Evolutionary conservation across 768 basidiomycete genomes (phyloP).

Genomic region (Boletus sensibilis): DNA sequence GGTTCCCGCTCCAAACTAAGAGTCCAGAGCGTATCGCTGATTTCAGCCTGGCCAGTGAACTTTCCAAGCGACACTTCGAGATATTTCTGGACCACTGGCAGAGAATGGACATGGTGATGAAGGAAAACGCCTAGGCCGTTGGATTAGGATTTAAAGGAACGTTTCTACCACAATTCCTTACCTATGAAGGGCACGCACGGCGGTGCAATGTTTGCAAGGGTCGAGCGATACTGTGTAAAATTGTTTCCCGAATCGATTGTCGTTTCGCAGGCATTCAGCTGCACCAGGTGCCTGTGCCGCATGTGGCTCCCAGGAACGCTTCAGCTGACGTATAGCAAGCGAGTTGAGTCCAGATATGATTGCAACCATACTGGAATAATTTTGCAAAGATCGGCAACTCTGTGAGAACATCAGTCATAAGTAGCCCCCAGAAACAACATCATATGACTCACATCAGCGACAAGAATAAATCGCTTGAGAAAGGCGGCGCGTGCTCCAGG

Average conservation of each 20-base stretch:
- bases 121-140: not conserved
- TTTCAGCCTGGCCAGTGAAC: too few relatives aligned
- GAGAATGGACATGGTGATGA: too few relatives aligned
- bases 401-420: not conserved
- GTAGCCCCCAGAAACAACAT: not conserved
- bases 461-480: constrained; percentile 1
- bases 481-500: not conserved
- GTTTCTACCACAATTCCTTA: not conserved
- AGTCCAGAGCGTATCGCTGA: too few relatives aligned
- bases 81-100: too few relatives aligned
- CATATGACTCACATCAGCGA: not conserved
- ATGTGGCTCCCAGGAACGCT: not conserved
- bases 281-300: too few relatives aligned
- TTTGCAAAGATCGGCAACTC: not conserved
- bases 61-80: too few relatives aligned
- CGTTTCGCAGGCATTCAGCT: not conserved
- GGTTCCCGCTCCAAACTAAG: not conserved
- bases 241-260: not conserved
- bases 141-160: not conserved
- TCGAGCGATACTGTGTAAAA: not conserved
- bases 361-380: not conserved
- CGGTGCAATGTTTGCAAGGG: not conserved
- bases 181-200: not conserved
- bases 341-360: not conserved
- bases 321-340: not conserved